These are phyloP conservation scores for Sphaerosporella brunnea DNA, from an alignment of 495 filamentous ascomycete genomes.

Conservation along the genomic window DNA sequence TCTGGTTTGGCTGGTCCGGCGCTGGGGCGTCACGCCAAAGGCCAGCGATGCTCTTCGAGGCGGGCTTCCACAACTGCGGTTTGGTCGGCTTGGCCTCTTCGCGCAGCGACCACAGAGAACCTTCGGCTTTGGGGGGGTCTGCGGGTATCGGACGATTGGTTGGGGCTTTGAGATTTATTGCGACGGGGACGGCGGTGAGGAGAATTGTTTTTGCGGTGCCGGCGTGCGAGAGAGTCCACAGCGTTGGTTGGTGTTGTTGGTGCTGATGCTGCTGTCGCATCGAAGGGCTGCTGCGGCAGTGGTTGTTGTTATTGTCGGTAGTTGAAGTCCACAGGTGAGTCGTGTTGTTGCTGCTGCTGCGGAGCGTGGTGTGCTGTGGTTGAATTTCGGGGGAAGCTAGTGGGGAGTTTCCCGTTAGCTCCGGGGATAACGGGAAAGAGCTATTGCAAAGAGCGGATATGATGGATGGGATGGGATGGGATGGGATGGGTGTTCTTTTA, in stretches of 20 bases:
- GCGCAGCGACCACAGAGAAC: constrained; percentile 1
- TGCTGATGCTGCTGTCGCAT: background rate
- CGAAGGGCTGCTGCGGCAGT: background rate
- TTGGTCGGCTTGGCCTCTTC: background rate
- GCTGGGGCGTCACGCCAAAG: background rate
- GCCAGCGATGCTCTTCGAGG: background rate
- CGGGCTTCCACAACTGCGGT: background rate
- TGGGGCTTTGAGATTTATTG: too few species aligned
- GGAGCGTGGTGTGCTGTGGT: too few species aligned
- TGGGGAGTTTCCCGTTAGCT: too few species aligned
- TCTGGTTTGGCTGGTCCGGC: background rate
- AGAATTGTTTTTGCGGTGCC: background rate
- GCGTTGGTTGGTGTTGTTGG: background rate
- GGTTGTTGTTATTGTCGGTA: background rate
- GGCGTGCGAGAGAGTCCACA: background rate
- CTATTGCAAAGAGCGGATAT: too few species aligned
- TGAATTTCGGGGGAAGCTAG: too few species aligned
- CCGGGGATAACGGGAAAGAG: too few species aligned
- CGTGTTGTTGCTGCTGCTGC: too few species aligned
- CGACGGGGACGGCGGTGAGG: background rate
- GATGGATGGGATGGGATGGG: too few species aligned
- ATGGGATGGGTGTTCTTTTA: too few species aligned
- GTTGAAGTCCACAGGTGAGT: background rate
- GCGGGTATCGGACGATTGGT: background rate
- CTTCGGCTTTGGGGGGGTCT: constrained; percentile 1